A percentile compares a stretch with the other conserved stretches of the same genome.
These are phyloP conservation scores for Clausena lansium DNA, from an alignment of 345 rosid genomes.

Conservation along the genomic window DNA sequence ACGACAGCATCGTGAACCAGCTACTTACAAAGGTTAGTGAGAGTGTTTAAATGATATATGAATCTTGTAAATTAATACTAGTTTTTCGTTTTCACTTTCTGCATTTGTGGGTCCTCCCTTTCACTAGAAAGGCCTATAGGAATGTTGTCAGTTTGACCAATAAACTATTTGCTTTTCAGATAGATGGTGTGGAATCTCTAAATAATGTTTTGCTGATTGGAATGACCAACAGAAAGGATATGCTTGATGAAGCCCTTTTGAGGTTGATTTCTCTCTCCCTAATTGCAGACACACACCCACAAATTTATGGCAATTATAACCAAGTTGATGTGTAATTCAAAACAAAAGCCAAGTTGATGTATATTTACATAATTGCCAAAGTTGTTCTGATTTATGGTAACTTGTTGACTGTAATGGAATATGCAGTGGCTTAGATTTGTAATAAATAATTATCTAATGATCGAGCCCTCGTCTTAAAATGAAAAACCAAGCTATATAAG, in stretches of 20 bases:
- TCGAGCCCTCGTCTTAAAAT: background rate
- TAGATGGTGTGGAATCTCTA: conserved; percentile 99
- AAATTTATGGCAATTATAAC: background rate
- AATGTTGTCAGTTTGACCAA: conserved; percentile 11
- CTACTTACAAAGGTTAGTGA: conserved; percentile 86
- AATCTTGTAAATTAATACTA: background rate
- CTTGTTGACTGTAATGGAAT: background rate
- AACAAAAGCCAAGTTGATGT: background rate
- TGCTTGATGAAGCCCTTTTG: conserved; percentile 98
- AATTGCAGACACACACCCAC: background rate
- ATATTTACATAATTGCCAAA: background rate
- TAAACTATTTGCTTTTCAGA: conserved; percentile 55
- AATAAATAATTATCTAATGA: background rate
- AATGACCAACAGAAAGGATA: conserved; percentile 99
- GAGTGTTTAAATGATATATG: conserved; percentile 8
- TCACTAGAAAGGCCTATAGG: background rate
- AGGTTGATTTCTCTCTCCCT: conserved; percentile 50
- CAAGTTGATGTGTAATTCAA: no score
- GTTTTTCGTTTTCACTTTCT: conserved; percentile 12
- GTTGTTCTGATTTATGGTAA: background rate
- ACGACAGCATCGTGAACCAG: conserved; percentile 98
- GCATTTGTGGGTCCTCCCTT: background rate
- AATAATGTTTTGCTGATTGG: conserved; percentile 99
- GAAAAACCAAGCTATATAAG: background rate
- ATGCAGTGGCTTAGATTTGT: background rate